Evolutionary conservation across 768 basidiomycete genomes (phyloP).

Genomic region (Leccinum ochraceum): DNA sequence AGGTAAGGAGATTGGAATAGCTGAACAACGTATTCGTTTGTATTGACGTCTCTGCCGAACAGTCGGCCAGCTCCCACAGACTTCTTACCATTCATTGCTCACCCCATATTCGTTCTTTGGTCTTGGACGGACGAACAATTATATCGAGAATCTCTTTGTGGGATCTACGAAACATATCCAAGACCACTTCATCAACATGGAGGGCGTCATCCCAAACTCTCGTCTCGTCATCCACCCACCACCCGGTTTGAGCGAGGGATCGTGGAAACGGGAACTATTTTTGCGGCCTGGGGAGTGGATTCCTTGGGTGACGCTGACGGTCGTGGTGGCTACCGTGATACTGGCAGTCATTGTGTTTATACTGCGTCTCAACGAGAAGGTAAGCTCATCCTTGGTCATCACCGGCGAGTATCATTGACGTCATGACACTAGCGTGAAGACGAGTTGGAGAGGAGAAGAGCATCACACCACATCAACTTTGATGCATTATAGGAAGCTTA

Average conservation of each 20-base stretch:
- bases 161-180: slow-evolving; percentile 79
- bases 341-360: slow-evolving; percentile 83
- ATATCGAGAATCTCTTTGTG: slow-evolving; percentile 97
- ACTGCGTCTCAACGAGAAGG: slow-evolving; percentile 92
- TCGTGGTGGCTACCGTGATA: slow-evolving; percentile 69
- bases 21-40: neutral
- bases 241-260: slow-evolving; percentile 44
- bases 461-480: slow-evolving; percentile 97
- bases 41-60: slow-evolving; percentile 9
- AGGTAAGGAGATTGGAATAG: slow-evolving; percentile 44
- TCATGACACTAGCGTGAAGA: slow-evolving; percentile 72
- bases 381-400: slow-evolving; percentile 34
- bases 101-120: slow-evolving; percentile 97
- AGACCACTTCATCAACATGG: slow-evolving; percentile 86
- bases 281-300: slow-evolving; percentile 96
- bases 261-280: slow-evolving; percentile 89
- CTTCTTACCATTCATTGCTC: slow-evolving; percentile 86
- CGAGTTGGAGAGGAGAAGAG: slow-evolving; percentile 83
- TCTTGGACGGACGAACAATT: slow-evolving; percentile 97
- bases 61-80: slow-evolving; percentile 94
- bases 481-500: slow-evolving; percentile 68
- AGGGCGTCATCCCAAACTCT: slow-evolving; percentile 97
- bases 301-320: slow-evolving; percentile 92
- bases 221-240: slow-evolving; percentile 93
- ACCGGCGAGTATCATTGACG: slow-evolving; percentile 7